A percentile compares a stretch with the other conserved stretches of the same genome.
Conservation (phyloP, 2,329 filamentous ascomycete genomes). For the Remersonia thermophila region DNA sequence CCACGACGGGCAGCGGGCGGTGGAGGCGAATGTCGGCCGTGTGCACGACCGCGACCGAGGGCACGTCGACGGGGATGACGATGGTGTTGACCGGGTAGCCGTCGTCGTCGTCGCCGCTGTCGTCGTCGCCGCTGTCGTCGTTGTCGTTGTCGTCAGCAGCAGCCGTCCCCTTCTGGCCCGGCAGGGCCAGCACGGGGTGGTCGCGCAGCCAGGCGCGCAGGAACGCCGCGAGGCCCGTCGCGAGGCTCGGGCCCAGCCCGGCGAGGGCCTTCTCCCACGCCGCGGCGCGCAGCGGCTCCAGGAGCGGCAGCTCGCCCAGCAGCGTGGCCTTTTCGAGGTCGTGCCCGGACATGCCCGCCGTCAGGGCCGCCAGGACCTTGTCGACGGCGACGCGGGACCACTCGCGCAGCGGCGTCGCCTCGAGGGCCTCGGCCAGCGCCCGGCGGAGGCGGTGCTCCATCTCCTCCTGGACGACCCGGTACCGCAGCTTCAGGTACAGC, state of each 20-base stretch:
- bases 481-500: slow-evolving; percentile 60
- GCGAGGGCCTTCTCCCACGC: slow-evolving; percentile 38
- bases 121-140: too few species aligned
- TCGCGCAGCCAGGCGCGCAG: slow-evolving; percentile 27
- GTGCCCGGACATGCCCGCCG: slow-evolving; percentile 30
- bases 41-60: slow-evolving; percentile 69
- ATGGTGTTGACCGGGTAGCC: slow-evolving; percentile 40
- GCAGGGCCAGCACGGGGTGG: slow-evolving; percentile 23
- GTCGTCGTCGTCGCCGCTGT: slow-evolving; percentile 20
- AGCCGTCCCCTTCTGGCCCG: too few species aligned
- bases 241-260: slow-evolving; percentile 32
- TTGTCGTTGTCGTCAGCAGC: too few species aligned
- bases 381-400: slow-evolving; percentile 37
- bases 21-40: slow-evolving; percentile 56
- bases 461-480: slow-evolving; percentile 65
- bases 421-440: slow-evolving; percentile 30
- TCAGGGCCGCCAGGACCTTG: slow-evolving; percentile 32
- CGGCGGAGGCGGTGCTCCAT: slow-evolving; percentile 40
- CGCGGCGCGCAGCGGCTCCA: slow-evolving; percentile 29
- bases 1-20: slow-evolving; percentile 24
- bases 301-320: slow-evolving; percentile 32
- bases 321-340: slow-evolving; percentile 47
- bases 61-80: slow-evolving; percentile 80
- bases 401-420: slow-evolving; percentile 28
- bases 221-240: slow-evolving; percentile 22